These are phyloP conservation scores for Lippia alba DNA, from an alignment of 305 asterid species.

Conservation along the genomic window DNA sequence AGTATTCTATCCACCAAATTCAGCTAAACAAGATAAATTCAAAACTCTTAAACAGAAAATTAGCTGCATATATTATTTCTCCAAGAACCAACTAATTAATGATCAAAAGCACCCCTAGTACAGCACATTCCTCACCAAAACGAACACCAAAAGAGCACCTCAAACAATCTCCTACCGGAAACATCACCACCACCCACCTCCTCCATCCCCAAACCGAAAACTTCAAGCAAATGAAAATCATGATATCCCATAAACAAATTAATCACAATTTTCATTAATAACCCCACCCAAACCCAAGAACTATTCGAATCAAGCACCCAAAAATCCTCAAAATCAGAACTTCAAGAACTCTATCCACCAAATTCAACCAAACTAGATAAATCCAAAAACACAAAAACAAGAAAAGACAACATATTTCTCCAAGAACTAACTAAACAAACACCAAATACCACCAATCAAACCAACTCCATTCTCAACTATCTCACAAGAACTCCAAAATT, in stretches of 20 bases:
- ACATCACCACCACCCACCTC: not conserved
- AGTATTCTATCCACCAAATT: too few relatives aligned
- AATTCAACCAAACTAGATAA: not conserved
- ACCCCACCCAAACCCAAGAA: not conserved
- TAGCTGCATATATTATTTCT: too few relatives aligned
- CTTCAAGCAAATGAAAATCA: not conserved
- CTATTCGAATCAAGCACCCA: constrained; percentile 9
- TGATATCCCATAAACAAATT: not conserved
- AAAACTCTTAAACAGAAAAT: too few relatives aligned
- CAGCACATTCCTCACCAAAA: too few relatives aligned
- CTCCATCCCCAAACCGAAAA: not conserved
- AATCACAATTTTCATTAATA: constrained; percentile 9
- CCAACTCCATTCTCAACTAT: not conserved
- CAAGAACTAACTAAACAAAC: not conserved
- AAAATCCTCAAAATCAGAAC: not conserved
- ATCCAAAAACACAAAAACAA: not conserved
- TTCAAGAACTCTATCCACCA: not conserved
- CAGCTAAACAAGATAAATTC: too few relatives aligned
- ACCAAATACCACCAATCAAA: constrained; percentile 1
- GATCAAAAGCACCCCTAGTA: too few relatives aligned
- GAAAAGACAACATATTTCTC: not conserved
- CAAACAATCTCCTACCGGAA: too few relatives aligned
- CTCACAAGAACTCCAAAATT: not conserved
- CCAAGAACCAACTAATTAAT: too few relatives aligned
- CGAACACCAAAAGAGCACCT: too few relatives aligned